Conservation (phyloP, 176 grass and related monocot species). For the Avena eriantha region DNA sequence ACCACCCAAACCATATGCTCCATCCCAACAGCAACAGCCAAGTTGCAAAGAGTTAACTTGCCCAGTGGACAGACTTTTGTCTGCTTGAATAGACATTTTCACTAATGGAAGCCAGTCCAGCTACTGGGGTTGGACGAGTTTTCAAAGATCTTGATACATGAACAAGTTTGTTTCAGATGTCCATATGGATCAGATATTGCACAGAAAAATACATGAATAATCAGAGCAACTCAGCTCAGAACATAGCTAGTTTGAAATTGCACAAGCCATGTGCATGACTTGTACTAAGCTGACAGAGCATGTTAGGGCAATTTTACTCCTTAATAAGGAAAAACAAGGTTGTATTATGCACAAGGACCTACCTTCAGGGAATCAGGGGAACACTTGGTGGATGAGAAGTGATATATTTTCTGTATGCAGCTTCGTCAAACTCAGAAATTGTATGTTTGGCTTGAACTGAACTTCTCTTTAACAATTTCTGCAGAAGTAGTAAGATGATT, state of each 20-base stretch:
- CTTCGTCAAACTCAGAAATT: slow-evolving; percentile 53
- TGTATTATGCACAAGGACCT: slow-evolving; percentile 25
- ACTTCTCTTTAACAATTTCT: slow-evolving; percentile 61
- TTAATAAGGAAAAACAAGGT: slow-evolving; percentile 11
- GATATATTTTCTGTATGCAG: slow-evolving; percentile 38
- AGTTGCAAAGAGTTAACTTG: slow-evolving; percentile 12
- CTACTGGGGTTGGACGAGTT: not conserved
- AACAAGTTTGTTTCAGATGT: not conserved
- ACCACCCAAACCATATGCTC: slow-evolving; percentile 3
- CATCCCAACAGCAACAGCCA: not conserved
- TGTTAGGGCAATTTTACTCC: not conserved
- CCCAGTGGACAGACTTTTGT: not conserved
- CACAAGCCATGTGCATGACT: not conserved
- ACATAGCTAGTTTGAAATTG: not conserved
- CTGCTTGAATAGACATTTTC: not conserved
- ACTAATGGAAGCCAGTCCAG: not conserved
- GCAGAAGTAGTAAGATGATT: slow-evolving; percentile 20
- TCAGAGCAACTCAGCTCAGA: no score
- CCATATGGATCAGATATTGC: not conserved
- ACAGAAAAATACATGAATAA: not conserved
- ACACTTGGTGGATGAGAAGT: not conserved
- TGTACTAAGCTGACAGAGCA: not conserved
- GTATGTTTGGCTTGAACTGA: slow-evolving; percentile 36
- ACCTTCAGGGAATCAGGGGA: slow-evolving; percentile 38
- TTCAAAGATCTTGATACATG: not conserved